Evolutionary conservation across 169 alveolate genomes (phyloP), one percentile per base, ranked within the genome.

Genomic region (Amoebophrya sp.): DNA sequence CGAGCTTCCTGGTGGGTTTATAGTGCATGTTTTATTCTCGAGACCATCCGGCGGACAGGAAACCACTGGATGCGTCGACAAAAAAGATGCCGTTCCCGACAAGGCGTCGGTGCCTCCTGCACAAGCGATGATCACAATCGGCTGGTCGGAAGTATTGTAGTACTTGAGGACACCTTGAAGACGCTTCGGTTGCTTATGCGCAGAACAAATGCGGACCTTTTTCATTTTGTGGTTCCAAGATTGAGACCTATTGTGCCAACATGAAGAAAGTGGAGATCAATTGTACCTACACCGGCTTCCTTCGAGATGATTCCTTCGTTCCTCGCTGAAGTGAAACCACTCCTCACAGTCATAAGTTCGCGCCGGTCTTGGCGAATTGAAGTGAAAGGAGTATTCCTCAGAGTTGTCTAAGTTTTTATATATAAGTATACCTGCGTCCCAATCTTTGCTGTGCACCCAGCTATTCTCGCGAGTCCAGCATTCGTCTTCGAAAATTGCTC

Each of bases 101-200:
- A 92, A n/a, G 34, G 93, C 93, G 65, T 92, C 93, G 33, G 93
- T 92, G 36, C 93, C 93, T 18, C 93, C 93, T 0, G 93, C 93
- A 89, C 92, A 92, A 40, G 89, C 90, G 24, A 92, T 40, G 92
- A 92, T 92, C 33, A 6, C 2, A 36, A 65, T 65, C 83, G n/a
- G 3, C 83, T 65, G 83, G 83, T 65, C 83, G 33, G 91, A 65
- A 36, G 38, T 78, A 65, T 92, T 92, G 78, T 90, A 89, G 83
- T 89, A 89, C 90, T 92, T 36, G 78, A 92, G 34, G 23, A 47
- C 90, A 18, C 36, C 41, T 54, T 40, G 38, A 53, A 92, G 90
- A n/a, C 47, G 83, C 23, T 38, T 41, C 77, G 93, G 92, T 93
- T 65, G 93, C 93, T 92, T 92, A 39, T 92, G 93, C 33, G 93